Conservation (phyloP, 1,284 basidiomycete genomes). For the Cryptococcus hybrid region DNA sequence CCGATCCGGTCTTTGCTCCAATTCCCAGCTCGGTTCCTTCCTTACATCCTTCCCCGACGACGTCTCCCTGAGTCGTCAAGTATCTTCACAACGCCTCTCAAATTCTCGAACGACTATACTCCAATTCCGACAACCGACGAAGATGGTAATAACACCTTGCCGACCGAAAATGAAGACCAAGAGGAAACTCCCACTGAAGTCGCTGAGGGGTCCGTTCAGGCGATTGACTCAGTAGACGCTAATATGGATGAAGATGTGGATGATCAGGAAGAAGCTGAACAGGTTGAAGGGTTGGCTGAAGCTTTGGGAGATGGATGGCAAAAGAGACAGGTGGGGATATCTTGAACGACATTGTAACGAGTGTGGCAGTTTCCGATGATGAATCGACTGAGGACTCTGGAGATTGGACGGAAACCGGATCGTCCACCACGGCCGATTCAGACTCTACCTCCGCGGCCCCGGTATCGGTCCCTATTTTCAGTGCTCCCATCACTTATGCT, state of each 20-base stretch:
- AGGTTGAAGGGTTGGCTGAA: not conserved
- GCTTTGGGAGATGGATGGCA: not conserved
- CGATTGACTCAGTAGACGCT: not conserved
- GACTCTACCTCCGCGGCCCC: not conserved
- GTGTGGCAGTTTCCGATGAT: too few relatives aligned
- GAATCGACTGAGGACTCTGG: too few relatives aligned
- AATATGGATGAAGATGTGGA: not conserved
- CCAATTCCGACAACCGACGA: slow-evolving; percentile 9
- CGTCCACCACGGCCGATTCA: not conserved
- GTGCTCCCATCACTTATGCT: slow-evolving; percentile 60
- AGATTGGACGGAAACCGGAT: slow-evolving; percentile 3
- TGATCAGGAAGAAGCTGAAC: not conserved
- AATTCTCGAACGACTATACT: slow-evolving; percentile 28
- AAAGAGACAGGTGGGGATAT: not conserved
- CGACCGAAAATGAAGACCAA: slow-evolving; percentile 16
- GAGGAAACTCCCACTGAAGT: slow-evolving; percentile 11
- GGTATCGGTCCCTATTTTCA: slow-evolving; percentile 28
- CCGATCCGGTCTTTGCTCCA: slow-evolving; percentile 65
- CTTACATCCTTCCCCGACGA: slow-evolving; percentile 58
- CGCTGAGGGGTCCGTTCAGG: not conserved
- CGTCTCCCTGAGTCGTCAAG: slow-evolving; percentile 59
- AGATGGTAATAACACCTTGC: slow-evolving; percentile 9
- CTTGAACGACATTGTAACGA: too few relatives aligned
- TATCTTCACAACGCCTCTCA: slow-evolving; percentile 52
- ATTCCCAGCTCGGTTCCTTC: slow-evolving; percentile 72